Evolutionary conservation across 1,284 basidiomycete genomes (phyloP).

Genomic region (Sparassis latifolia): DNA sequence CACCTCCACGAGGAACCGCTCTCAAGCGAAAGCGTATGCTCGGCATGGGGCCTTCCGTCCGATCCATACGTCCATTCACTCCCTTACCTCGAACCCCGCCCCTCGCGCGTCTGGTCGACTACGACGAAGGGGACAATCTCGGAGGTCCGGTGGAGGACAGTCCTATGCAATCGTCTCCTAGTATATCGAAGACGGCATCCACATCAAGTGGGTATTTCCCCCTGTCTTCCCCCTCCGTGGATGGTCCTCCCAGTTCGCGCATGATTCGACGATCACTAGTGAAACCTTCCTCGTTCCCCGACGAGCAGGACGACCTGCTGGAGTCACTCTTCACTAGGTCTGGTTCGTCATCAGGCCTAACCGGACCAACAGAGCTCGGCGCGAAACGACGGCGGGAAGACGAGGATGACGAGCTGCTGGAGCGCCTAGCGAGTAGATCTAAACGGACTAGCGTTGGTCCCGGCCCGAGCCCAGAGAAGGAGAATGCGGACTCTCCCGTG

Average conservation of each 20-base stretch:
- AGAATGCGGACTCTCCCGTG: constrained; percentile 15
- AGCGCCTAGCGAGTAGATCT: constrained; percentile 46
- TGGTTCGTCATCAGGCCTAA: constrained; percentile 35
- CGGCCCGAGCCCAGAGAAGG: constrained; percentile 33
- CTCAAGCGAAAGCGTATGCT: constrained; percentile 53
- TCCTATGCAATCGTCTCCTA: constrained; percentile 2
- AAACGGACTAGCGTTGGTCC: constrained; percentile 46
- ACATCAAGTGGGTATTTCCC: constrained; percentile 23
- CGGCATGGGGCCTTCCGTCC: constrained; percentile 19
- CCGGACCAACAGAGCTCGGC: constrained; percentile 37
- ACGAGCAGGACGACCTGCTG: constrained; percentile 49
- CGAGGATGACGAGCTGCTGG: constrained; percentile 66
- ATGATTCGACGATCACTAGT: constrained; percentile 36
- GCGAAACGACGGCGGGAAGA: constrained; percentile 76
- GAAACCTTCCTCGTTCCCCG: constrained; percentile 19
- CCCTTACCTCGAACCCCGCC: constrained; percentile 38
- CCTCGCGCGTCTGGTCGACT: constrained; percentile 61
- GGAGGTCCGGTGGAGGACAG: constrained; percentile 8
- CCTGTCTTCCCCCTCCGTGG: constrained; percentile 20
- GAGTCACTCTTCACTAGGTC: constrained; percentile 44
- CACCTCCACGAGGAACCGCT: constrained; percentile 28
- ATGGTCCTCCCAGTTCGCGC: constrained; percentile 23
- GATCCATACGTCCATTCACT: constrained; percentile 13
- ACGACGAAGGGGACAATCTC: constrained; percentile 47
- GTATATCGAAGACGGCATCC: constrained; percentile 8